Conservation (phyloP, 116 monocot species). For the Posidonia oceanica region DNA sequence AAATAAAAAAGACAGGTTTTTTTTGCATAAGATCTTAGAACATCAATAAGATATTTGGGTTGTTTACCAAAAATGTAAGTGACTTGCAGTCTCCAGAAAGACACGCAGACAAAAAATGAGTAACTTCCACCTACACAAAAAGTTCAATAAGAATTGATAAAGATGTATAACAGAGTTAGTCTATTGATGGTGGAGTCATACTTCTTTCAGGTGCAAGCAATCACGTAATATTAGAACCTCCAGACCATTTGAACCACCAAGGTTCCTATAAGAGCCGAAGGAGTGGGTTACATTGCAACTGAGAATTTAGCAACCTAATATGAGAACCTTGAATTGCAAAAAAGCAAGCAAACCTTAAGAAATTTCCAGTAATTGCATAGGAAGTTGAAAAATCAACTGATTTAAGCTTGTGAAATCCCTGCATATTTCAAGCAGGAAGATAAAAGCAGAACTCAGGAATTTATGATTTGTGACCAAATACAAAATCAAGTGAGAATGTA, state of each 20-base stretch:
- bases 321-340: not conserved
- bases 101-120: constrained; percentile 36
- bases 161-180: not conserved
- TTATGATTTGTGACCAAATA: too few relatives aligned
- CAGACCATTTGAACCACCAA: constrained; percentile 27
- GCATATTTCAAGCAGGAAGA: not conserved
- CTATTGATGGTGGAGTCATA: constrained; percentile 9
- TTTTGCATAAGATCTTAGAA: not conserved
- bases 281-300: constrained; percentile 16
- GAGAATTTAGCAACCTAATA: not conserved
- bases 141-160: constrained; percentile 2
- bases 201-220: constrained; percentile 72
- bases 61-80: constrained; percentile 44
- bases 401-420: constrained; percentile 51
- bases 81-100: constrained; percentile 44
- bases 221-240: constrained; percentile 63
- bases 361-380: constrained; percentile 39
- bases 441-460: too few relatives aligned
- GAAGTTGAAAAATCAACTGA: constrained; percentile 63
- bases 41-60: not conserved
- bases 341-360: constrained; percentile 42
- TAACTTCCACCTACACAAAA: constrained; percentile 42
- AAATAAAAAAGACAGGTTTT: not conserved
- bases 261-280: constrained; percentile 36
- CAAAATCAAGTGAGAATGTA: too few relatives aligned